These are phyloP conservation scores for Saccharomycopsis capsularis DNA, from an alignment of 805 yeast species.

Conservation along the genomic window DNA sequence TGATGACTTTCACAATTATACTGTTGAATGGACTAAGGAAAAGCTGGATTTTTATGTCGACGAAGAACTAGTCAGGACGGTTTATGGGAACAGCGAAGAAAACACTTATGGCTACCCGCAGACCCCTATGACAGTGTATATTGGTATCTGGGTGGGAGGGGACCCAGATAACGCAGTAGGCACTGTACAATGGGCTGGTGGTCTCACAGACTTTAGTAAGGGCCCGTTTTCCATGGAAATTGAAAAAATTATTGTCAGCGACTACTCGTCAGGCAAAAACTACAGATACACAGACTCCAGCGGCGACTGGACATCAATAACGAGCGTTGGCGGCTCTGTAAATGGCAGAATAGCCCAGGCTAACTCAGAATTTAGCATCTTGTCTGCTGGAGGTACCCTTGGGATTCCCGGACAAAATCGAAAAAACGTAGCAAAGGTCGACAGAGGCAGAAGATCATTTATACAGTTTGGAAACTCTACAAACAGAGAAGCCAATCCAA, in stretches of 20 bases:
- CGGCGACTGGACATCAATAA: constrained; percentile 33
- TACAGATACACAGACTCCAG: constrained; percentile 35
- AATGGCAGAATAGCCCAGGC: constrained; percentile 40
- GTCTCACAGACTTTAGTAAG: constrained; percentile 42
- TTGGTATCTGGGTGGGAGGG: constrained; percentile 49
- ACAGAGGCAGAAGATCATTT: background rate
- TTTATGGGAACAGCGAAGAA: constrained; percentile 34
- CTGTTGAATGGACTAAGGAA: constrained; percentile 58
- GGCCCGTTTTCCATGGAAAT: constrained; percentile 47
- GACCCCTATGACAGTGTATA: constrained; percentile 47
- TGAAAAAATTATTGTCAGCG: constrained; percentile 41
- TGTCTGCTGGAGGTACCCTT: background rate
- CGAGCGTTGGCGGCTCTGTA: constrained; percentile 37
- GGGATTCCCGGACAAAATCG: background rate
- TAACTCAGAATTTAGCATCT: constrained; percentile 23
- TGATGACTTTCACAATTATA: constrained; percentile 46
- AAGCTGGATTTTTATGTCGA: constrained; percentile 51
- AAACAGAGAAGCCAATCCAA: no score
- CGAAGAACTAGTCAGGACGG: constrained; percentile 49
- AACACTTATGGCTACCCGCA: constrained; percentile 53
- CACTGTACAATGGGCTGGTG: constrained; percentile 72
- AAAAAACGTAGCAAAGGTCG: background rate
- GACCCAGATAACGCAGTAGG: constrained; percentile 44
- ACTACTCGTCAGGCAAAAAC: constrained; percentile 41
- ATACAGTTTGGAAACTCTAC: no score